Percentiles rank a stretch among this genome's conserved stretches.
Conservation (phyloP, 306 rosid genomes). For the Oemleria cerasiformis region DNA sequence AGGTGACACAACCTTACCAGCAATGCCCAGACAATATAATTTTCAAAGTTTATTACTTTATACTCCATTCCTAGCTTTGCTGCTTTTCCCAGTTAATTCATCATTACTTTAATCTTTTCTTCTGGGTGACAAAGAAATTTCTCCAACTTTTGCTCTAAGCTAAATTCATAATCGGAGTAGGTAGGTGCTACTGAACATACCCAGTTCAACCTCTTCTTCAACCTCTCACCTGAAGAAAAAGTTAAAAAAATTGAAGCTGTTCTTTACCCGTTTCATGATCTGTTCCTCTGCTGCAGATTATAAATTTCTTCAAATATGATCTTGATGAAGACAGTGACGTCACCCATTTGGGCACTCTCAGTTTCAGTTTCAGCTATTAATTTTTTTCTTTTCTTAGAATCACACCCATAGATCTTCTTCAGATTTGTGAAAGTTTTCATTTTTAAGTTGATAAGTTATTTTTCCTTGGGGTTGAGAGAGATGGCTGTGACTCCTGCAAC, state of each 20-base stretch:
- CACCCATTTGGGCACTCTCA: background rate
- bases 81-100: background rate
- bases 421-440: background rate
- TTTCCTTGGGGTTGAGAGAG: background rate
- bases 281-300: background rate
- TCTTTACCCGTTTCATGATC: background rate
- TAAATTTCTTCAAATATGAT: background rate
- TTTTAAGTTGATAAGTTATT: background rate
- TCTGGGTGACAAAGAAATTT: slow-evolving; percentile 3
- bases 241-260: background rate
- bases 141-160: slow-evolving; percentile 6
- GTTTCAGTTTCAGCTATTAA: background rate
- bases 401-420: slow-evolving; percentile 11
- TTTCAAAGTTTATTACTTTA: background rate
- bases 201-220: background rate
- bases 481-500: slow-evolving; percentile 71
- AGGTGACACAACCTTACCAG: background rate
- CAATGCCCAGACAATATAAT: background rate
- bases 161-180: background rate
- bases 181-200: background rate
- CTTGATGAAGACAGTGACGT: background rate
- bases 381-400: background rate
- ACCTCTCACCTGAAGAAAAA: background rate
- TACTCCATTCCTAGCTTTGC: background rate
- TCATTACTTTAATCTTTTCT: background rate